Evolutionary conservation across 148 eudicot genomes (phyloP).

Genomic region (Nepenthes mirabilis): DNA sequence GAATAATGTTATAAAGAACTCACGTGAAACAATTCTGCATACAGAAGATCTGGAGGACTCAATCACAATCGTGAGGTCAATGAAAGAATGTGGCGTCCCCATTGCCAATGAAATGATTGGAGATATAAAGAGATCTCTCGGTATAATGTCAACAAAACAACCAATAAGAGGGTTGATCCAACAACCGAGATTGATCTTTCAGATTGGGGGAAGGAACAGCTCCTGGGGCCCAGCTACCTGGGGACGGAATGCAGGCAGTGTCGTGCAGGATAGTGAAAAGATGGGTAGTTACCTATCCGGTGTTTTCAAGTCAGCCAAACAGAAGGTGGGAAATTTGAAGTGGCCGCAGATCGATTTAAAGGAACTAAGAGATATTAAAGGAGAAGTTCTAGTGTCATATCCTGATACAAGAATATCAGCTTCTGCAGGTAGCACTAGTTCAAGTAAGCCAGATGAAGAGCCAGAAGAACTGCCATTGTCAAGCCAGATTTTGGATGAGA

Average conservation of each 20-base stretch:
- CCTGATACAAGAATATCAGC: neutral
- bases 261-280: slow-evolving; percentile 15
- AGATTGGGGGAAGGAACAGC: slow-evolving; percentile 22
- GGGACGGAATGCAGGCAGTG: slow-evolving; percentile 25
- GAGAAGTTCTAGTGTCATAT: slow-evolving; percentile 8
- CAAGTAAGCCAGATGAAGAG: slow-evolving; percentile 8
- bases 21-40: slow-evolving; percentile 51
- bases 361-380: slow-evolving; percentile 10
- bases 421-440: slow-evolving; percentile 9
- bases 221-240: slow-evolving; percentile 54
- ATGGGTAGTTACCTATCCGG: slow-evolving; percentile 36
- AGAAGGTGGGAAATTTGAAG: slow-evolving; percentile 36
- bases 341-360: slow-evolving; percentile 34
- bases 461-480: neutral
- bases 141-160: slow-evolving; percentile 45
- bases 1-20: slow-evolving; percentile 35
- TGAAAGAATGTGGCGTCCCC: slow-evolving; percentile 75
- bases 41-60: slow-evolving; percentile 87
- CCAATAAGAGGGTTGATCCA: slow-evolving; percentile 47
- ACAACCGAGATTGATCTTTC: slow-evolving; percentile 28
- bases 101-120: slow-evolving; percentile 67
- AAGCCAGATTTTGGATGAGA: slow-evolving; percentile 12
- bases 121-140: slow-evolving; percentile 52
- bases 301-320: slow-evolving; percentile 53
- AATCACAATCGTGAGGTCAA: slow-evolving; percentile 48